Evolutionary conservation across 2,329 filamentous ascomycete genomes (phyloP), one percentile per base, ranked within the genome.

Genomic region (Cercospora beticola): DNA sequence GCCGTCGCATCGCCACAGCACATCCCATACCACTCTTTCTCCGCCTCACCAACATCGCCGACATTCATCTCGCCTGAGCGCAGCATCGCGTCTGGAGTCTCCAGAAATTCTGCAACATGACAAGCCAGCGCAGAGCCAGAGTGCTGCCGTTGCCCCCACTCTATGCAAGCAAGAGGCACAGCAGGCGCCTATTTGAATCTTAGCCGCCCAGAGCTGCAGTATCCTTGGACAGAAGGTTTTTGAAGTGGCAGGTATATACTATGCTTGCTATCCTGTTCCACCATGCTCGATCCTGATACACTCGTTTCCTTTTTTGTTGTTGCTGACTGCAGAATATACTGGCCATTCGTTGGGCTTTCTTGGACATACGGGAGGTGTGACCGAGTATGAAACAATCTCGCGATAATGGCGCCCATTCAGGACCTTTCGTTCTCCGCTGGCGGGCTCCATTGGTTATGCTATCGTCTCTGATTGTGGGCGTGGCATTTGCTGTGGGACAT

Each of bases 81-180:
- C 28, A 14, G 2, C 28, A 58, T 18, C 56, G 26, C 28, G 14
- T 23, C n/a, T 16, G 56, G 16, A 14, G 56, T 18, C 26, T 31
- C 56, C 26, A 33, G n/a, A 58, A 36, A 31, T 16, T 58, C 59
- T 49, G 40, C 60, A 62, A 43, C 31, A 30, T 26, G 58, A 10
- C 58, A n/a, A 43, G 31, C 26, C 56, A 58, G 31, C 56, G 28
- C 28, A 33, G 56, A 31, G 56, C 56, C 28, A 31, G 28, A 58
- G 28, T 58, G 21, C 28, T 21, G 28, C 56, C 56, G 56, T 28
- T 36, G 28, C 18, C 56, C 56, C 56, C 56, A 58, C 56, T 58
- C 52, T 26, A 33, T 64, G 63, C 63, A 65, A 58, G 46, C 63
- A 61, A 62, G 58, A 66, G 58, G 58, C 56, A 66, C 58, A 66